Base-by-base conservation (phyloP, 306 rosid species). In the Rubus idaeus region DNA sequence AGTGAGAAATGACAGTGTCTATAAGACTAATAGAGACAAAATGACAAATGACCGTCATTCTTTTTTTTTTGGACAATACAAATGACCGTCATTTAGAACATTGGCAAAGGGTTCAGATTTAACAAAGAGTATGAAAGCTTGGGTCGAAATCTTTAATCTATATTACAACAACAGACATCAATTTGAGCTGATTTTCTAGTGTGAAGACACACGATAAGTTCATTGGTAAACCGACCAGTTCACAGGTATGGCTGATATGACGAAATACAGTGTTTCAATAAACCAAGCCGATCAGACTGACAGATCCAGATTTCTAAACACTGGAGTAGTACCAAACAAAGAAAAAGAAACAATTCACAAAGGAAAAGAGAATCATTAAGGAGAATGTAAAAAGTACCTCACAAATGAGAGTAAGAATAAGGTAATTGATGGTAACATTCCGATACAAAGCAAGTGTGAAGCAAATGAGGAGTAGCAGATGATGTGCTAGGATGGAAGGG, bases 371-470 rank as follows among this genome's bases (percentile, higher is more conserved):
- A 37, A 75, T 30, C 57, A 79, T 41, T 1, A 47, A 51, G 51
- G 46, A 75, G 61, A 58, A 26, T 45, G 42, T 8, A n/a, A 45
- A 20, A 51, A 72, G 10, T 90, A 95, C 97, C 93, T 95, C 97
- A 12, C 99, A 95, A 75, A 89, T 84, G 79, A 95, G 97, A 71
- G 97, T 92, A 79, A 92, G 97, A 81, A 92, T 92, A 58, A 95
- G 99, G 84, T 95, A 95, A 90, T 95, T 92, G 89, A 92, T 83
- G 79, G 97, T 90, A 84, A 91, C 87, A 78, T 95, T 92, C 71
- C 97, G 89, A 84, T 86, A 95, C 83, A 95, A 71, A 45, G 99
- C 96, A 81, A 95, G 97, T 16, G 97, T 88, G 82, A 95, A 89
- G 90, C 97, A 95, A 26, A 92, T 84, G 51, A 95, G 97, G 77